Conservation (phyloP, 768 basidiomycete genomes). For the Pleurotus platypus region DNA sequence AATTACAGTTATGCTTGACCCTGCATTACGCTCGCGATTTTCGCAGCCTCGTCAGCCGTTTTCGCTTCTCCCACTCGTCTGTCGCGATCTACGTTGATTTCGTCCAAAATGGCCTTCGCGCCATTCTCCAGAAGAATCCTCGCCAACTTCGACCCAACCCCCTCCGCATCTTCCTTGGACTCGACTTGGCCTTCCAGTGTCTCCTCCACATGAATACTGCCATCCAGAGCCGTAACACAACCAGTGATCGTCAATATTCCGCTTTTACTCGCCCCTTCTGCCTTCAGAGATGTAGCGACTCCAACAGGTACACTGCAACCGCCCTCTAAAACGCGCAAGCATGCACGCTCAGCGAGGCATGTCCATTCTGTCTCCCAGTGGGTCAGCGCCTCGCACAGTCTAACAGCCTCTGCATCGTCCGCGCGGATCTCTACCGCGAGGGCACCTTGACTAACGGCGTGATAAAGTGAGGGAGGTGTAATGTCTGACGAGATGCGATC, state of each 20-base stretch:
- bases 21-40: not conserved
- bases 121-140: constrained; percentile 61
- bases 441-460: constrained; percentile 95
- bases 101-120: constrained; percentile 76
- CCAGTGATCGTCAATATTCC: constrained; percentile 63
- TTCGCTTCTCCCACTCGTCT: constrained; percentile 40
- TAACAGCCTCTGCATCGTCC: constrained; percentile 56
- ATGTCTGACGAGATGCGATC: constrained; percentile 76
- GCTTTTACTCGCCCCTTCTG: constrained; percentile 18
- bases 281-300: constrained; percentile 51
- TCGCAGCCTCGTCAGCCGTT: constrained; percentile 22
- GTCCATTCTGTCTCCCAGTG: constrained; percentile 77
- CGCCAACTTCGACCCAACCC: constrained; percentile 66
- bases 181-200: constrained; percentile 49
- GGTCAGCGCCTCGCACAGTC: constrained; percentile 63
- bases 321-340: constrained; percentile 87
- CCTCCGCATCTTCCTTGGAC: constrained; percentile 59
- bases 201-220: constrained; percentile 66
- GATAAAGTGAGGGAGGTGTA: constrained; percentile 68
- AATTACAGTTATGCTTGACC: not conserved
- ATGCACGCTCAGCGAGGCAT: constrained; percentile 83
- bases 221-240: constrained; percentile 82
- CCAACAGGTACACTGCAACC: constrained; percentile 98
- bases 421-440: constrained; percentile 81
- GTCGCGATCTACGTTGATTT: constrained; percentile 70